Conservation (phyloP, 225 moss, liverwort and hornwort species). For the Rhytidiadelphus loreus region DNA sequence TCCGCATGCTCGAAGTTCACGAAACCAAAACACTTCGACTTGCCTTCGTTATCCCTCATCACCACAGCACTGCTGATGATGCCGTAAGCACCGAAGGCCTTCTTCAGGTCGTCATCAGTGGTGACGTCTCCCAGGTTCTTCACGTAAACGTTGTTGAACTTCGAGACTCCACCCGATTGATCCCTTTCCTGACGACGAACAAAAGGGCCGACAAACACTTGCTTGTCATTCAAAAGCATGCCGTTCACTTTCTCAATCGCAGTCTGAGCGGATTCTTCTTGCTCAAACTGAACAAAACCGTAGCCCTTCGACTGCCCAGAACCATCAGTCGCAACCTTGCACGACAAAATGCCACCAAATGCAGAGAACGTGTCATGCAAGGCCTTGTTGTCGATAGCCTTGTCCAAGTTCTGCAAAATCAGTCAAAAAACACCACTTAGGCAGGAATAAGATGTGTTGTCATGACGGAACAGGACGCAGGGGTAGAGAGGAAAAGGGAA, state of each 20-base stretch:
- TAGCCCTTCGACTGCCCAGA: conserved; percentile 94
- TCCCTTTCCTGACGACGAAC: conserved; percentile 96
- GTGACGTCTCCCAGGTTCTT: conserved; percentile 48
- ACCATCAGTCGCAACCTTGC: conserved; percentile 84
- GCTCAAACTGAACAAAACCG: conserved; percentile 97
- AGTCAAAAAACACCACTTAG: not conserved
- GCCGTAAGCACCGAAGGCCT: conserved; percentile 40
- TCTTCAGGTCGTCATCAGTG: conserved; percentile 44
- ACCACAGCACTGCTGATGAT: conserved; percentile 79
- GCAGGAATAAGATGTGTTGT: no score
- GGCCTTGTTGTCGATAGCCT: conserved; percentile 86
- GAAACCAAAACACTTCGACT: conserved; percentile 96
- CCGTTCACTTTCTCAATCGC: conserved; percentile 94
- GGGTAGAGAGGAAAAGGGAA: not conserved
- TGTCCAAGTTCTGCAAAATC: conserved; percentile 69
- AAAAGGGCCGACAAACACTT: conserved; percentile 87
- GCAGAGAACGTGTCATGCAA: conserved; percentile 80
- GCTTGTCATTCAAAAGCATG: conserved; percentile 90
- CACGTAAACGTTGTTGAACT: conserved; percentile 89
- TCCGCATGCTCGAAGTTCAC: conserved; percentile 94
- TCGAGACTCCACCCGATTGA: conserved; percentile 67
- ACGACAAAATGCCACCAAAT: conserved; percentile 80
- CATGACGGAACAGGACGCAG: no score
- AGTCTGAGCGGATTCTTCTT: conserved; percentile 77
- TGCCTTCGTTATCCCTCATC: conserved; percentile 95